Base-by-base conservation (phyloP, 176 grass and related monocot genomes). In the Lolium rigidum region DNA sequence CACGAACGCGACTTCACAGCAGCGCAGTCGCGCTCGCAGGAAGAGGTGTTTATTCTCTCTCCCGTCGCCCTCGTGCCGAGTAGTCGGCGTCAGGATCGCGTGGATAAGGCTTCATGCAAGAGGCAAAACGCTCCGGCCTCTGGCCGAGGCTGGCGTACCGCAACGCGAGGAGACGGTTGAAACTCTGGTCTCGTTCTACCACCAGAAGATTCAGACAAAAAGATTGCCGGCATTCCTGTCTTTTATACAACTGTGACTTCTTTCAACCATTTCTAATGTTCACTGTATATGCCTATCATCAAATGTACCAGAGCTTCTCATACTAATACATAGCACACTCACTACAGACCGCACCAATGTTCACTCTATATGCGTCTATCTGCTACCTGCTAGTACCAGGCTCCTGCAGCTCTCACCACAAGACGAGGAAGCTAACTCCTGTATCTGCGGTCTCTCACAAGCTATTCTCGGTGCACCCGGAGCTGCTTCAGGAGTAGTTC, bases 401-500 rank as follows among this genome's bases (percentile, higher is more conserved):
- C 70, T 25, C 37, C 21, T 47, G 24, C 48, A 85, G 76, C 44
- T 79, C 10, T 70, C 68, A 62, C 43, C 63, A 17, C 31, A 35
- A 35, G 31, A 35, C 31, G 31, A 35, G 31, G 31, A 35, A 35
- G 35, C 1, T 44, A n/a, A 1, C 59, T 18, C 31, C 31, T 24
- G 4, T 61, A 68, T 60, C 24, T 10, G 9, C 25, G 39, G 16
- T 13, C 28, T 58, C 44, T 56, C 15, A 41, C 16, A n/a, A 7
- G 20, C 2, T n/a, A 52, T 15, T 84, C 9, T 4, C 1, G 4
- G 61, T 11, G 4, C 10, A 13, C 3, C 31, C 31, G 0, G 61
- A 64, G 16, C 4, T 4, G 17, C 16, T 76, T 88, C 85, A 92
- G 48, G 69, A 91, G 76, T 84, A 87, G 31, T 35, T 35, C 31